Percentiles rank a stretch among this genome's conserved stretches.
Evolutionary conservation across 345 rosid species (phyloP).

Genomic region (Nephelium lappaceum): DNA sequence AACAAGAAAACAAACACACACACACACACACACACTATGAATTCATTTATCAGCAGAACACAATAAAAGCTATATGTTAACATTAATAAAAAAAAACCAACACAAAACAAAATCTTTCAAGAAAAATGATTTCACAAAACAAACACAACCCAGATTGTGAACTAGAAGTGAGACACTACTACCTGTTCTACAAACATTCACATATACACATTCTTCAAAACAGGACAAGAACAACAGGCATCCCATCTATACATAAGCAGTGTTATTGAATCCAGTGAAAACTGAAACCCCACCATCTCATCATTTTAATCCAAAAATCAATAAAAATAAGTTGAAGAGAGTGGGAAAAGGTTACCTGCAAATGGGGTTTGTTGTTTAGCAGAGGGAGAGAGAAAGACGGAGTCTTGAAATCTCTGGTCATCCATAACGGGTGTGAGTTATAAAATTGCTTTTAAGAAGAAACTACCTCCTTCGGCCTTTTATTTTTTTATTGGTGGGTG

Average conservation of each 20-base stretch:
- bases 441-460: not conserved
- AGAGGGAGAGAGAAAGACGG: not conserved
- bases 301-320: not conserved
- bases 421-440: not conserved
- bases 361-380: not conserved
- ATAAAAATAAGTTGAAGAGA: not conserved
- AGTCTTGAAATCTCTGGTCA: not conserved
- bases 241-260: not conserved
- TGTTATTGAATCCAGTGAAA: not conserved
- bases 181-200: not conserved
- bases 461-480: too few relatives aligned
- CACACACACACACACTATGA: too few relatives aligned
- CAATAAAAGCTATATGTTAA: not conserved
- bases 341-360: not conserved
- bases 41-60: too few relatives aligned
- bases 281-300: not conserved
- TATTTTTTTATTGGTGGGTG: too few relatives aligned
- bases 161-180: not conserved
- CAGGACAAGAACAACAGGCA: not conserved
- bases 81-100: not conserved
- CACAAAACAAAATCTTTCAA: not conserved
- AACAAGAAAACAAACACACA: too few relatives aligned
- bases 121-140: too few relatives aligned
- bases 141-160: too few relatives aligned
- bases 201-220: slow-evolving; percentile 1